These are phyloP conservation scores for Penicillium psychrosexuale DNA, from an alignment of 2,329 filamentous ascomycete genomes.

Conservation along the genomic window DNA sequence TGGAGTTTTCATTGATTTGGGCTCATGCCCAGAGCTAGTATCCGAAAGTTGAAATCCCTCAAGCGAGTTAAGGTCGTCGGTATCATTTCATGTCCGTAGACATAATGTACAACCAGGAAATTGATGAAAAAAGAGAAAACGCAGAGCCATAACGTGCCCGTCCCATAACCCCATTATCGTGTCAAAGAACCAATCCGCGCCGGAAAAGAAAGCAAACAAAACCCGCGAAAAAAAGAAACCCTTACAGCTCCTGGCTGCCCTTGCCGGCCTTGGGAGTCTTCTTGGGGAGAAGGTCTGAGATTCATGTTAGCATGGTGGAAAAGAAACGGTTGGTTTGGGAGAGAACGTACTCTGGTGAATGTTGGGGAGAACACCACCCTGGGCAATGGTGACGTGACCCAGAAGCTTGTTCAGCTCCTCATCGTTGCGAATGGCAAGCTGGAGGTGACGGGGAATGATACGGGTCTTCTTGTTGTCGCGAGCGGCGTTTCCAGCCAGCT, in stretches of 20 bases:
- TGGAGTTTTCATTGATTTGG: conserved; percentile 29
- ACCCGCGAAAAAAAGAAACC: conserved; percentile 49
- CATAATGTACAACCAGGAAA: conserved; percentile 62
- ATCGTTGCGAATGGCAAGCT: conserved; percentile 98
- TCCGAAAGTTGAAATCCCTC: conserved; percentile 30
- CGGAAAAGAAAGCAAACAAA: conserved; percentile 58
- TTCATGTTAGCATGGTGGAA: neutral
- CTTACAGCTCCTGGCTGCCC: conserved; percentile 90
- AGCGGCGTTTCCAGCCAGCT: conserved; percentile 96
- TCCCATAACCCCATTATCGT: conserved; percentile 73
- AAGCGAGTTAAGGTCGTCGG: conserved; percentile 35
- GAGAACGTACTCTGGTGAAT: conserved; percentile 84
- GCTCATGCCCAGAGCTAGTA: conserved; percentile 15
- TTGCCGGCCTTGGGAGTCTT: conserved; percentile 96
- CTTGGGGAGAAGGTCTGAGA: conserved; percentile 91
- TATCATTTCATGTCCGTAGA: conserved; percentile 53
- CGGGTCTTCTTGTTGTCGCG: conserved; percentile 99
- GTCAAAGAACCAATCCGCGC: conserved; percentile 67
- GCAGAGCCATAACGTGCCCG: conserved; percentile 55
- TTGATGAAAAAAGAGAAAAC: conserved; percentile 47
- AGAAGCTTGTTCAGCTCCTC: conserved; percentile 99
- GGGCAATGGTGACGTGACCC: conserved; percentile 92
- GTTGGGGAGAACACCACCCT: conserved; percentile 95
- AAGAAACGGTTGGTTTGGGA: too few species aligned
- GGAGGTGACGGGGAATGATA: conserved; percentile 98